Conservation (phyloP, 1,284 basidiomycete genomes). For the Hypsizygus ulmarius region DNA sequence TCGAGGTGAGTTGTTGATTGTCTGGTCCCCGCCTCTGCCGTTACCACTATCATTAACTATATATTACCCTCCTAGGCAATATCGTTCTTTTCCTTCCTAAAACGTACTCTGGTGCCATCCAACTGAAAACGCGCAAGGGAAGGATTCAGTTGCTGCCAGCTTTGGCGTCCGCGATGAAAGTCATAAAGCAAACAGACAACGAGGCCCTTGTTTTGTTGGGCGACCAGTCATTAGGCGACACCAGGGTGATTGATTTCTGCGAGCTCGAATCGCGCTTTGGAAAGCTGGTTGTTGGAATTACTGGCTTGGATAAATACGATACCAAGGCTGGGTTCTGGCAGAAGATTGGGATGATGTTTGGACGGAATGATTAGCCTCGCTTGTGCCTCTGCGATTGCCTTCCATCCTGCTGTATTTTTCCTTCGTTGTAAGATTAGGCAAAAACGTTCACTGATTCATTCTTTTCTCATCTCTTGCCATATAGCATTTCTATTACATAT, state of each 20-base stretch:
- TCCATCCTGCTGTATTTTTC: too few relatives aligned
- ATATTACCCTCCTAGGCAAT: constrained; percentile 27
- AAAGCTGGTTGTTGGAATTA: constrained; percentile 37
- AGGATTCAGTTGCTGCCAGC: constrained; percentile 34
- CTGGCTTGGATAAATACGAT: constrained; percentile 33
- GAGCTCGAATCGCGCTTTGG: constrained; percentile 34
- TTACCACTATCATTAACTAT: constrained; percentile 2
- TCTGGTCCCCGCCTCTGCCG: neutral
- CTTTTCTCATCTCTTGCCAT: too few relatives aligned
- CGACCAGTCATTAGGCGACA: constrained; percentile 18
- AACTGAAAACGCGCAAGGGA: constrained; percentile 34
- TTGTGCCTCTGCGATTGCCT: too few relatives aligned
- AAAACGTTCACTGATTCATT: too few relatives aligned
- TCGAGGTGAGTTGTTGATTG: constrained; percentile 25
- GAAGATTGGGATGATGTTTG: constrained; percentile 13
- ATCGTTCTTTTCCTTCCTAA: constrained; percentile 36
- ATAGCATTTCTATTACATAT: too few relatives aligned
- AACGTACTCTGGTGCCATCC: constrained; percentile 39
- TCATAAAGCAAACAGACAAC: constrained; percentile 34
- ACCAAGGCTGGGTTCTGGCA: constrained; percentile 36
- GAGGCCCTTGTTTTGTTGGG: constrained; percentile 38
- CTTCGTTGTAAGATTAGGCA: too few relatives aligned
- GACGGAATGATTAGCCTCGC: too few relatives aligned
- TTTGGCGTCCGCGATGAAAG: constrained; percentile 29
- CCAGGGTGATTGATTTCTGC: constrained; percentile 33